Conservation (phyloP, 73 alveolate genomes). For the Tetrahymena thermophila region DNA sequence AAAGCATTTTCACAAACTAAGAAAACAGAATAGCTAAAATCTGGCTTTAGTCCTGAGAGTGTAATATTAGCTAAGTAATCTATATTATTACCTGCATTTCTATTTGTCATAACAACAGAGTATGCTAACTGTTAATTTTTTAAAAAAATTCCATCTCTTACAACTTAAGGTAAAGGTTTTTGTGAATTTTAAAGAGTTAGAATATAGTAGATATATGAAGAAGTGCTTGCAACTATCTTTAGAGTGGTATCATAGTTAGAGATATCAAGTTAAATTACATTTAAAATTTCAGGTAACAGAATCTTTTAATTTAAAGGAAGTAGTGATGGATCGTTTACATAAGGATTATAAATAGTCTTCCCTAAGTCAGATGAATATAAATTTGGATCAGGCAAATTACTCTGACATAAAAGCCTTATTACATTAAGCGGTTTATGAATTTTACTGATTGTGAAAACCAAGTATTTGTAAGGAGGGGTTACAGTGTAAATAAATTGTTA, state of each 20-base stretch:
- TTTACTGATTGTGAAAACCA: neutral
- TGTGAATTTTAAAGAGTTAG: neutral
- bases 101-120: neutral
- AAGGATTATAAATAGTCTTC: neutral
- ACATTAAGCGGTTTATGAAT: neutral
- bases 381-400: neutral
- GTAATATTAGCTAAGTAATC: neutral
- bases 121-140: neutral
- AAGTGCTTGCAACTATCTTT: neutral
- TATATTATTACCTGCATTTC: neutral
- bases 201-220: neutral
- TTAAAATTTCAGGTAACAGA: neutral
- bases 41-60: neutral
- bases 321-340: neutral
- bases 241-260: neutral
- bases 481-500: neutral
- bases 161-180: neutral
- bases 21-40: neutral
- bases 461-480: neutral
- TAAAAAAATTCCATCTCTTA: neutral
- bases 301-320: neutral
- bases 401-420: neutral
- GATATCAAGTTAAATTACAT: neutral
- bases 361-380: neutral
- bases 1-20: neutral